Base-by-base conservation (phyloP, 2,329 filamentous ascomycete genomes). In the Ceratocystiopsis sp. region DNA sequence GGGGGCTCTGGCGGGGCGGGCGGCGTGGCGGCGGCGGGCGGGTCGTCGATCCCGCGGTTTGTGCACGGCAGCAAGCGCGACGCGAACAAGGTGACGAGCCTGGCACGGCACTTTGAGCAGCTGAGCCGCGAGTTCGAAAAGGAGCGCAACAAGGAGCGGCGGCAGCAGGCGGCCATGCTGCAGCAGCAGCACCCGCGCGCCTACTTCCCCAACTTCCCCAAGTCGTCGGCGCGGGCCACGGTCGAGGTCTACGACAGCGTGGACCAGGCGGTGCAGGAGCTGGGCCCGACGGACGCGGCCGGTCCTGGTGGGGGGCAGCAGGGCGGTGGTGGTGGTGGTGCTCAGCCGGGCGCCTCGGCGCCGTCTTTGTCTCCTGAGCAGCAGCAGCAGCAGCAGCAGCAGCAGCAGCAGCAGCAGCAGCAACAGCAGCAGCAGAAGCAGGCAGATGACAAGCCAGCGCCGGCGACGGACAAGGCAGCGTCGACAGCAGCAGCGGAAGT, bases 211-310 rank as follows among this genome's bases (percentile, higher is more conserved):
- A 21, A 21, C 57, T 61, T 76, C 18, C 25, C 25, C 25, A 75
- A 91, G 50, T 84, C 86, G 36, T 87, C 85, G 16, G 93, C 89
- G n/a, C 91, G 87, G 54, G 87, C 91, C 8, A 89, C 93, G 47
- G 87, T 98, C 15, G 84, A 96, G 59, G 86, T 98, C 10, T 98
- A 96, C 57, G 82, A 84, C 51, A 85, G 94, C 58, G 84, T 94
- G 5, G 80, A 87, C 45, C 86, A 95, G 59, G 91, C 93, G 17
- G 87, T 95, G 12, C 81, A 86, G 51, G 86, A 93, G 55, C 73
- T 75, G 41, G 76, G 76, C 14, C 72, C 74, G 15, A 72, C 68
- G 1, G 74, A 80, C 37, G 25, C 25, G 9, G 25, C 25, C 9
- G 25, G 25, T 2, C 25, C 25, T 2, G n/a, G 13, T 9, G n/a